Conservation (phyloP, 257 asterid genomes). For the Vinca minor region DNA sequence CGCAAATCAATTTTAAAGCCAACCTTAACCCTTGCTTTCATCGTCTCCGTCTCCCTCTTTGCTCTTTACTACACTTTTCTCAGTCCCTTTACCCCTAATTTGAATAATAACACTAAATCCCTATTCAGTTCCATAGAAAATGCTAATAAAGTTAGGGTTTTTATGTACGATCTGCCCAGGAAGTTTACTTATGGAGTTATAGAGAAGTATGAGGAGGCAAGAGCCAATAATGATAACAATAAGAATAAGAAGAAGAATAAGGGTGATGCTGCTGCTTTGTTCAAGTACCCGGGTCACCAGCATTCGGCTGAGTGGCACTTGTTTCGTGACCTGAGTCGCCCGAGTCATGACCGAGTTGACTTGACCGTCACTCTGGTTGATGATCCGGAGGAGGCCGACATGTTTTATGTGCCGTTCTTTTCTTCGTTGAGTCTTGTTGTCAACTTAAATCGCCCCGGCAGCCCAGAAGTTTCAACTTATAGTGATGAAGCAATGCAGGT, state of each 20-base stretch:
- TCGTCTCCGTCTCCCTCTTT: constrained; percentile 33
- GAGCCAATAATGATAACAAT: constrained; percentile 37
- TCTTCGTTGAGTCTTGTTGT: constrained; percentile 87
- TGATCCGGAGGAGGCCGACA: constrained; percentile 80
- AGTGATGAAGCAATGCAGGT: constrained; percentile 92
- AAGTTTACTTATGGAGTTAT: constrained; percentile 85
- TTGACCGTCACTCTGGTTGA: constrained; percentile 41
- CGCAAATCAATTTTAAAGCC: constrained; percentile 55
- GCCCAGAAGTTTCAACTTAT: constrained; percentile 20
- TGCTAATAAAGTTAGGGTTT: constrained; percentile 33
- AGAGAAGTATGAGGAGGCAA: constrained; percentile 72
- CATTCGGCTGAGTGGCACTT: constrained; percentile 94
- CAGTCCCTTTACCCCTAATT: constrained; percentile 25
- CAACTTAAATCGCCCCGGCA: constrained; percentile 55
- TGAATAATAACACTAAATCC: constrained; percentile 4
- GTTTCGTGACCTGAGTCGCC: constrained; percentile 55
- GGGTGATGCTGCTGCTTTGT: constrained; percentile 51
- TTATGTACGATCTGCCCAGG: constrained; percentile 76
- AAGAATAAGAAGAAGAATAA: too few species aligned
- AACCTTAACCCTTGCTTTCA: constrained; percentile 39
- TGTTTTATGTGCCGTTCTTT: constrained; percentile 84
- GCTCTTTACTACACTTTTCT: constrained; percentile 46
- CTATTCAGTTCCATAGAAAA: background rate
- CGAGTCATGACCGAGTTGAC: constrained; percentile 37
- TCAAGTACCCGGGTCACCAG: constrained; percentile 92